Evolutionary conservation across 768 basidiomycete genomes (phyloP), one percentile per base, ranked within the genome.

Genomic region (Lyophyllum semitale): DNA sequence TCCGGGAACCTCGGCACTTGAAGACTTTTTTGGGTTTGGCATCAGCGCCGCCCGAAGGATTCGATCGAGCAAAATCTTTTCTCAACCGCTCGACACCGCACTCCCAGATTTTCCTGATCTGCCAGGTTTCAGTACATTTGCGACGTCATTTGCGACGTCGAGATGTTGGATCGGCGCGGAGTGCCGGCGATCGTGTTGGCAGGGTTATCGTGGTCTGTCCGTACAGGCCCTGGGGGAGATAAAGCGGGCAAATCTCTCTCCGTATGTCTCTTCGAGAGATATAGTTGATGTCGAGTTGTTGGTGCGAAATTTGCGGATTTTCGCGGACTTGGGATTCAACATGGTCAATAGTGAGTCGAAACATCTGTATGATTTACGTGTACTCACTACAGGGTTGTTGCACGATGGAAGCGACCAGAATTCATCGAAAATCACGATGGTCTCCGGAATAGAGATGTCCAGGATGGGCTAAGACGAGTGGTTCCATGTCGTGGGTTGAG

Each of bases 291-390:
- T 38, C 44, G 35, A 23, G 17, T 32, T 15, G 40, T 40, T 23
- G 12, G 30, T 53, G n/a, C 57, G 53, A 54, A 46, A 49, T 46
- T 32, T 29, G 37, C 57, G 53, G 48, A 51, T 20, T 12, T 42
- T 11, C 29, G 17, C 3, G 47, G 45, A 27, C 2, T 3, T 48
- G 17, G 2, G 33, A 37, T 11, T 32, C 32, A 17, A 26, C 12
- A 8, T 35, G 3, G 48, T 49, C 22, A 5, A 23, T 9, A 33
- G 38, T 4, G 33, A 12, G 11, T 9, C 4, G 13, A n/a, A 18
- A 38, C 3, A 4, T 9, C 18, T 38, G 5, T 15, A n/a, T 7
- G 37, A 15, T n/a, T 3, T 4, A 38, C 17, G 9, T 15, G 37
- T 15, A 38, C 37, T 38, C n/a, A 9, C 15, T 38, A 2, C 37